Conservation (phyloP, 805 yeast genomes). For the Yamadazyma ubonensis region DNA sequence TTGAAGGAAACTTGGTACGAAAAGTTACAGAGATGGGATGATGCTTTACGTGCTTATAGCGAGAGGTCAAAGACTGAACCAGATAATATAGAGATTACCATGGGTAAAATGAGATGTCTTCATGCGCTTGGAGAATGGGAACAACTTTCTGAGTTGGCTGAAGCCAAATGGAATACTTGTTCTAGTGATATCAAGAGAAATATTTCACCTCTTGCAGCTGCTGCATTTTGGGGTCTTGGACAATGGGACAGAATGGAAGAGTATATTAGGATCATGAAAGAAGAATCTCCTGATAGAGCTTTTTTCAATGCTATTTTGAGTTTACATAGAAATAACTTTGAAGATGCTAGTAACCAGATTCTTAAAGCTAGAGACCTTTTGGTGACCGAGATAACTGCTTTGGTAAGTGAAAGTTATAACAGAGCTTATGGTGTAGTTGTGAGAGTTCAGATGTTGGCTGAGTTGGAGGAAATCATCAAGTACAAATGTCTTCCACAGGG, state of each 20-base stretch:
- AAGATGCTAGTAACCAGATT: conserved; percentile 76
- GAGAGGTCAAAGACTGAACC: conserved; percentile 66
- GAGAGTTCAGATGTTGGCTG: conserved; percentile 95
- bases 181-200: conserved; percentile 71
- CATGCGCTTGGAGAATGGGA: conserved; percentile 99
- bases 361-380: conserved; percentile 81
- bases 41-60: conserved; percentile 87
- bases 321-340: conserved; percentile 82
- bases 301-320: conserved; percentile 90
- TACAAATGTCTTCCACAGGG: conserved; percentile 84
- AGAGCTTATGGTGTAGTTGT: conserved; percentile 97
- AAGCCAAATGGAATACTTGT: conserved; percentile 77
- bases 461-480: conserved; percentile 88
- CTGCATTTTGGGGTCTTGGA: conserved; percentile 97
- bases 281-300: conserved; percentile 91
- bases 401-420: conserved; percentile 92
- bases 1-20: conserved; percentile 98
- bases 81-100: conserved; percentile 79
- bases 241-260: conserved; percentile 97
- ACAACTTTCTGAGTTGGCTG: conserved; percentile 78
- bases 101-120: conserved; percentile 97
- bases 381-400: conserved; percentile 89
- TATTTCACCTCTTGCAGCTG: conserved; percentile 97
- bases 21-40: conserved; percentile 96
- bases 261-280: conserved; percentile 84